Base-by-base conservation (phyloP, 2,329 filamentous ascomycete genomes). In the Paraphoma chrysanthemicola region DNA sequence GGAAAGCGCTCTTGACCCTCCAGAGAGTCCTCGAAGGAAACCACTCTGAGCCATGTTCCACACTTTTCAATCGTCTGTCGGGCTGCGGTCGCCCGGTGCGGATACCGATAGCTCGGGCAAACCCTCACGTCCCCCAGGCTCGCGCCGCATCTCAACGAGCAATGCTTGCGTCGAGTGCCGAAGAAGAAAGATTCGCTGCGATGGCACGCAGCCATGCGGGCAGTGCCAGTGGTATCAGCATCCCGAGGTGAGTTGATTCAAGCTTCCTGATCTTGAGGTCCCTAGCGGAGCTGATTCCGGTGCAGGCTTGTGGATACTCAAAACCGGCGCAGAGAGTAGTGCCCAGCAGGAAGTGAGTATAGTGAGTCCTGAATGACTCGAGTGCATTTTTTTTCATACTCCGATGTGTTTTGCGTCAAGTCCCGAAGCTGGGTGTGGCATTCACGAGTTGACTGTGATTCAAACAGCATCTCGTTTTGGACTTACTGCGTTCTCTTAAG, bases 141-240 rank as follows among this genome's bases (percentile, higher is more conserved):
- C 79, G 18, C 69, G 79, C 36, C 74, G 80, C 5, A 81, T 81
- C 44, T 81, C 80, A 4, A 82, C 80, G 4, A 80, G 74, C 66
- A 81, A 90, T 69, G 90, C 90, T 38, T 92, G 90, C 73, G 88
- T 90, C 46, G 89, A 91, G 67, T 92, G 91, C 78, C 88, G 92
- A 71, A 84, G 91, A 64, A 85, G 91, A 59, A 95, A 94, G 77
- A 94, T 94, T 53, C 88, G 91, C 61, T 95, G 91, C 71, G 90
- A 93, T 78, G 91, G 91, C 52, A 86, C 89, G 63, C 89, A 92
- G 70, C 91, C 91, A 10, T 95, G 91, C 71, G 90, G 90, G 38
- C 91, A 93, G 72, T 95, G 91, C 73, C 85, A 91, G 55, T 93
- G 90, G 75, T 93, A 92, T 72, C 87, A 91, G 54, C 90, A 91